These are phyloP conservation scores for Ganoderma lucidum DNA, from an alignment of 1,284 basidiomycete species.

Conservation along the genomic window DNA sequence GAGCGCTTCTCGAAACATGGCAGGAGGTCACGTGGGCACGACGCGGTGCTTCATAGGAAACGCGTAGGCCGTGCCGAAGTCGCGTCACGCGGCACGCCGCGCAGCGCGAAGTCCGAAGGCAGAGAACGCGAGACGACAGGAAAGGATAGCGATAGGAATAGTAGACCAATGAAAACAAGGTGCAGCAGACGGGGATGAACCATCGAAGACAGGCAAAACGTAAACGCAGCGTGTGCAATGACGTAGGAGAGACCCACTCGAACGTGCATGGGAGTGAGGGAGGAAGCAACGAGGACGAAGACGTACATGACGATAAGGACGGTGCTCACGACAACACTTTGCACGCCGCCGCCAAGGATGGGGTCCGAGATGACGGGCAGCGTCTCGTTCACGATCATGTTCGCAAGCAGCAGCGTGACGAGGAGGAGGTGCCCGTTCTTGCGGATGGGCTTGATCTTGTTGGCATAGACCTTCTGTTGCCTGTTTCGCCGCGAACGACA, in stretches of 20 bases:
- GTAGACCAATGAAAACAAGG: not conserved
- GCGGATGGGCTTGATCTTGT: conserved; percentile 88
- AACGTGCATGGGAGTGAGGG: not conserved
- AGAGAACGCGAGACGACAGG: not conserved
- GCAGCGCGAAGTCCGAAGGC: conserved; percentile 15
- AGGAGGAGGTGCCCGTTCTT: conserved; percentile 86
- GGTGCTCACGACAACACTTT: conserved; percentile 85
- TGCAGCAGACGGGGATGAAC: not conserved
- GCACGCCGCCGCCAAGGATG: conserved; percentile 85
- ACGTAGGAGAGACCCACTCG: not conserved
- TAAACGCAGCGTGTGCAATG: not conserved
- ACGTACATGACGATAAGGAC: conserved; percentile 86
- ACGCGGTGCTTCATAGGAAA: conserved; percentile 20
- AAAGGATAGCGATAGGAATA: not conserved
- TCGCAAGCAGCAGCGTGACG: conserved; percentile 83
- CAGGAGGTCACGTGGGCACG: conserved; percentile 19
- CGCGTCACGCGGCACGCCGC: conserved; percentile 21
- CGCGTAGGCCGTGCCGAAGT: conserved; percentile 24
- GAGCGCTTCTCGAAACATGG: not conserved
- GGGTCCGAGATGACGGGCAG: conserved; percentile 92
- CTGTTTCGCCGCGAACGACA: conserved; percentile 44
- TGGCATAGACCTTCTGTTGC: conserved; percentile 81
- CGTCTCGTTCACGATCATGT: conserved; percentile 93
- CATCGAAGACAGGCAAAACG: not conserved
- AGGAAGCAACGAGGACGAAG: not conserved